A percentile compares a stretch with the other conserved stretches of the same genome.
These are phyloP conservation scores for Xerocomellus amylosporus DNA, from an alignment of 768 basidiomycete species.

Conservation along the genomic window DNA sequence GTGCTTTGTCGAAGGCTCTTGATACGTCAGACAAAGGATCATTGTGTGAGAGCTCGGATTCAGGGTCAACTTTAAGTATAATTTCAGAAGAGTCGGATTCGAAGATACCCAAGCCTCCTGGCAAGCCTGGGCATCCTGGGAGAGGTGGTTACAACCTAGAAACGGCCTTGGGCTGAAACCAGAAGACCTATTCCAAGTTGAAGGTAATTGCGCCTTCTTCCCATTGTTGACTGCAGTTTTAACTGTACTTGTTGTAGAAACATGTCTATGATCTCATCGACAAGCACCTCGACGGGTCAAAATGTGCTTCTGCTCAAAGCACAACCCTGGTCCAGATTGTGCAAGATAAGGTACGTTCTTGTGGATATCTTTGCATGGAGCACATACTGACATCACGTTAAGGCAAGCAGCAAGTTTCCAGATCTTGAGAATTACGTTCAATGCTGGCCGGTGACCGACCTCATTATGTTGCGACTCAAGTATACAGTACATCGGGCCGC, in stretches of 20 bases:
- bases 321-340: neutral
- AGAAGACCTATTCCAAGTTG: slow-evolving; percentile 10
- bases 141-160: slow-evolving; percentile 26
- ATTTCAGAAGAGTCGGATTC: slow-evolving; percentile 1
- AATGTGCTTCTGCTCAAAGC: slow-evolving; percentile 11
- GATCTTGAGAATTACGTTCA: slow-evolving; percentile 9
- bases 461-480: slow-evolving; percentile 10
- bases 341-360: neutral
- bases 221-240: too few species aligned
- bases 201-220: slow-evolving; percentile 8
- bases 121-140: slow-evolving; percentile 23
- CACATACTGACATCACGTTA: neutral
- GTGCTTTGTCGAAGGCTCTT: too few species aligned
- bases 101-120: slow-evolving; percentile 26
- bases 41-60: neutral
- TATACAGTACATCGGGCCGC: neutral
- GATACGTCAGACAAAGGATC: neutral
- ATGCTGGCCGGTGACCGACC: slow-evolving; percentile 5
- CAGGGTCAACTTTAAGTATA: neutral
- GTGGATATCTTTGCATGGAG: too few species aligned
- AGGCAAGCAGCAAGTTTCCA: neutral
- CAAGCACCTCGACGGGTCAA: slow-evolving; percentile 2
- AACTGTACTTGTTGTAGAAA: neutral
- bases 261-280: neutral
- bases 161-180: slow-evolving; percentile 18